These are phyloP conservation scores for Petunia hybrid DNA, from an alignment of 305 asterid genomes.

Conservation along the genomic window DNA sequence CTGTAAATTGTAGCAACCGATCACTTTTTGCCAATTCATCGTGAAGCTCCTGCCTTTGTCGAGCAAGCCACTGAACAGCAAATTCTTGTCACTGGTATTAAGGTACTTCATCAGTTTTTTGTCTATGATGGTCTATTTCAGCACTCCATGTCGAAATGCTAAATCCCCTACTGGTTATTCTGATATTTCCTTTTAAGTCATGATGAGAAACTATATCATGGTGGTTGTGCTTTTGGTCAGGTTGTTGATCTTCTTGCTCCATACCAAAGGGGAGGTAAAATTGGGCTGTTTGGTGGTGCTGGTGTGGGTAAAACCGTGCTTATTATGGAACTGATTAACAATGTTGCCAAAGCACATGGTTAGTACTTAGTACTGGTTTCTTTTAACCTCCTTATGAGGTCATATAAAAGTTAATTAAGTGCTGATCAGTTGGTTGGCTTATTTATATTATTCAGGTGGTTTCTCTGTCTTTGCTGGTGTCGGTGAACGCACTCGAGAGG, in stretches of 20 bases:
- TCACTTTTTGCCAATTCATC: slow-evolving; percentile 88
- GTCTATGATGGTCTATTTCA: background rate
- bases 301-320: slow-evolving; percentile 97
- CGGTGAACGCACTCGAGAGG: slow-evolving; percentile 98
- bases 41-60: slow-evolving; percentile 94
- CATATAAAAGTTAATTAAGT: background rate
- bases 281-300: slow-evolving; percentile 98
- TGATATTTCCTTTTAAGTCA: background rate
- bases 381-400: background rate
- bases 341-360: slow-evolving; percentile 98
- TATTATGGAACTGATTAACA: slow-evolving; percentile 95
- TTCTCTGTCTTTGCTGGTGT: slow-evolving; percentile 99
- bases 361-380: slow-evolving; percentile 44
- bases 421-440: slow-evolving; percentile 34
- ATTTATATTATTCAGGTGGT: slow-evolving; percentile 72
- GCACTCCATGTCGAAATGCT: background rate
- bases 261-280: slow-evolving; percentile 97
- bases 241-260: slow-evolving; percentile 98
- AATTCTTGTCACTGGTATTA: slow-evolving; percentile 95
- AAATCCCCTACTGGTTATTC: background rate
- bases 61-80: slow-evolving; percentile 96
- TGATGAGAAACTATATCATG: background rate
- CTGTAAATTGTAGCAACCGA: slow-evolving; percentile 65
- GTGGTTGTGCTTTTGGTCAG: slow-evolving; percentile 42
- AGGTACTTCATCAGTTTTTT: slow-evolving; percentile 50